Conservation (phyloP, 2,329 filamentous ascomycete genomes). For the Zymoseptoria passerinii region DNA sequence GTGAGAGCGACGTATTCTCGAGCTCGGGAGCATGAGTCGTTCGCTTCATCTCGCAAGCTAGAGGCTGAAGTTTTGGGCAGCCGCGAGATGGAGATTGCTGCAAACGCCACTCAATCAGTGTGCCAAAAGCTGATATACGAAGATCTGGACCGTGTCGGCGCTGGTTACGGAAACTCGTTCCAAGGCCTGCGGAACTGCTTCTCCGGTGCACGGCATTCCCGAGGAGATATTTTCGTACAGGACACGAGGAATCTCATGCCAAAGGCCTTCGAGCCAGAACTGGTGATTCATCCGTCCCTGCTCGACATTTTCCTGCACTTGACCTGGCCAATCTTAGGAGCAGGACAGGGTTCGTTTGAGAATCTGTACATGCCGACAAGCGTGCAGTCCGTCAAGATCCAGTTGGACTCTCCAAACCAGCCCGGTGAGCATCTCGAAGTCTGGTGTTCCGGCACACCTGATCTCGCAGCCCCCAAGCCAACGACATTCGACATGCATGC, state of each 20-base stretch:
- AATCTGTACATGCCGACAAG: constrained; percentile 1
- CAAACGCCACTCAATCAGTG: not conserved
- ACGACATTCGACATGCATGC: not conserved
- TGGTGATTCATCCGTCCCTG: not conserved
- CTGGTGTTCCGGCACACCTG: not conserved
- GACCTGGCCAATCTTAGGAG: not conserved
- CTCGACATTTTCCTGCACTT: constrained; percentile 2
- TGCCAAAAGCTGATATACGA: not conserved
- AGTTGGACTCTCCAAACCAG: constrained; percentile 2
- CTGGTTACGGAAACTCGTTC: not conserved
- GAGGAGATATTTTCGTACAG: not conserved
- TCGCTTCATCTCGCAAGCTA: not conserved
- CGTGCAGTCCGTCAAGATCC: not conserved
- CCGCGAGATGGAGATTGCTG: not conserved
- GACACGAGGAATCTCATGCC: constrained; percentile 1
- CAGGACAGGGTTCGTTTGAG: not conserved
- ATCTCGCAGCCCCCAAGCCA: not conserved
- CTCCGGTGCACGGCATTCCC: not conserved
- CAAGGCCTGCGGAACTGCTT: not conserved
- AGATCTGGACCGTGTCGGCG: not conserved
- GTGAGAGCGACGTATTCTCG: not conserved
- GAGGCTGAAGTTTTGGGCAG: not conserved
- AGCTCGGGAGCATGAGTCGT: not conserved
- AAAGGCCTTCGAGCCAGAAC: not conserved
- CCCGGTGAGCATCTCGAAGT: constrained; percentile 9